Conservation (phyloP, 2,329 filamentous ascomycete genomes). For the Didymellaceae sp. region DNA sequence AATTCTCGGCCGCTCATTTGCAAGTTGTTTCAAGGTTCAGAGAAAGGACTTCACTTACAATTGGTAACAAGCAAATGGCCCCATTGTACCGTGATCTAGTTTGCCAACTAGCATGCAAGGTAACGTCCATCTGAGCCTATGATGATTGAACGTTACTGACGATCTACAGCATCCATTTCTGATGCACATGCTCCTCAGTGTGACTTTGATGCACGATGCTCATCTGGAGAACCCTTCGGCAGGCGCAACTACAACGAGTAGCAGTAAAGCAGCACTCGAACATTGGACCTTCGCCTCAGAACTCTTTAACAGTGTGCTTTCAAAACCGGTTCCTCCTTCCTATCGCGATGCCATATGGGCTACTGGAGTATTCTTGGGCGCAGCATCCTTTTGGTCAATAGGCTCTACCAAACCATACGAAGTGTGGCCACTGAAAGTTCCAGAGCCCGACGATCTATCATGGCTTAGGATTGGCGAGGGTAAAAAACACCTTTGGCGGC, state of each 20-base stretch:
- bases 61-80: slow-evolving; percentile 45
- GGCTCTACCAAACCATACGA: slow-evolving; percentile 53
- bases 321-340: slow-evolving; percentile 41
- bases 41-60: slow-evolving; percentile 51
- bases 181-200: slow-evolving; percentile 60
- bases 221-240: slow-evolving; percentile 40
- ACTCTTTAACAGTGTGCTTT: slow-evolving; percentile 57
- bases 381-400: slow-evolving; percentile 55
- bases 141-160: background rate
- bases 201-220: slow-evolving; percentile 63
- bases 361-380: slow-evolving; percentile 56
- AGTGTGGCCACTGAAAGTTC: slow-evolving; percentile 63
- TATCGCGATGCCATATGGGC: slow-evolving; percentile 58
- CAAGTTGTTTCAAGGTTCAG: slow-evolving; percentile 53
- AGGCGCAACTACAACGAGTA: slow-evolving; percentile 29
- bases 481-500: slow-evolving; percentile 61
- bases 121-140: slow-evolving; percentile 36
- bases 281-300: slow-evolving; percentile 58
- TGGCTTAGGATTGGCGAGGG: slow-evolving; percentile 66
- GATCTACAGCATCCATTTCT: slow-evolving; percentile 57
- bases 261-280: slow-evolving; percentile 47
- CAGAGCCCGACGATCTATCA: slow-evolving; percentile 56
- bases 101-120: slow-evolving; percentile 48
- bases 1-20: slow-evolving; percentile 27
- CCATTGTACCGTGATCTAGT: slow-evolving; percentile 48